These are phyloP conservation scores for Xylariaceae sp. DNA, from an alignment of 2,329 filamentous ascomycete species.

Conservation along the genomic window DNA sequence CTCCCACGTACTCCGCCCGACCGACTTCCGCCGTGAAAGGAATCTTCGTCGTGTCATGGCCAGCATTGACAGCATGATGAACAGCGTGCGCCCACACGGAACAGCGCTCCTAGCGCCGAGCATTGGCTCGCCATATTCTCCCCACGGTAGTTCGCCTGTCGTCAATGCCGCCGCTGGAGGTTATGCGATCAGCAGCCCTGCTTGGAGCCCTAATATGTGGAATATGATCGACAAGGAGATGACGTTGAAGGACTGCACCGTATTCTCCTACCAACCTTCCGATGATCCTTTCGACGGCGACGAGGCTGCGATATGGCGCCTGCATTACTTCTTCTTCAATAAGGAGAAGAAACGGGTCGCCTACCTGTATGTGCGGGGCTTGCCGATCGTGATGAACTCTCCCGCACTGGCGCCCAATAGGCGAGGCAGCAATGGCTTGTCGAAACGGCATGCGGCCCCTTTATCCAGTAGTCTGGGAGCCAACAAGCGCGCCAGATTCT, in stretches of 20 bases:
- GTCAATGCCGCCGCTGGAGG: constrained; percentile 29
- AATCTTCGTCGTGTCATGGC: constrained; percentile 76
- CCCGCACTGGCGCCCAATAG: constrained; percentile 21
- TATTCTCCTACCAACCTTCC: constrained; percentile 83
- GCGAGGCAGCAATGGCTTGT: constrained; percentile 21
- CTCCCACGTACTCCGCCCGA: constrained; percentile 79
- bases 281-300: constrained; percentile 89
- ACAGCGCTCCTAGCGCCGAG: constrained; percentile 23
- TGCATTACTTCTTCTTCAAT: constrained; percentile 98
- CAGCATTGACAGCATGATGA: constrained; percentile 78
- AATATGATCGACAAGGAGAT: constrained; percentile 89
- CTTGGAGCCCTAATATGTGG: constrained; percentile 91
- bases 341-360: constrained; percentile 84
- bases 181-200: constrained; percentile 43
- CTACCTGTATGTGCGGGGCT: constrained; percentile 86
- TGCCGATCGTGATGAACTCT: constrained; percentile 57
- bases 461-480: constrained; percentile 38
- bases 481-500: constrained; percentile 78
- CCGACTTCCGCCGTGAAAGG: constrained; percentile 82
- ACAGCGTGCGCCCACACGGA: constrained; percentile 68
- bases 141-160: constrained; percentile 28
- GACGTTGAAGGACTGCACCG: constrained; percentile 78
- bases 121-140: constrained; percentile 34
- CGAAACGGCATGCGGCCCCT: constrained; percentile 23
- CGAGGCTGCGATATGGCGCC: constrained; percentile 87